Evolutionary conservation across 2,329 filamentous ascomycete species (phyloP), one percentile per base, ranked within the genome.

Genomic region (Colletotrichum somersetense): DNA sequence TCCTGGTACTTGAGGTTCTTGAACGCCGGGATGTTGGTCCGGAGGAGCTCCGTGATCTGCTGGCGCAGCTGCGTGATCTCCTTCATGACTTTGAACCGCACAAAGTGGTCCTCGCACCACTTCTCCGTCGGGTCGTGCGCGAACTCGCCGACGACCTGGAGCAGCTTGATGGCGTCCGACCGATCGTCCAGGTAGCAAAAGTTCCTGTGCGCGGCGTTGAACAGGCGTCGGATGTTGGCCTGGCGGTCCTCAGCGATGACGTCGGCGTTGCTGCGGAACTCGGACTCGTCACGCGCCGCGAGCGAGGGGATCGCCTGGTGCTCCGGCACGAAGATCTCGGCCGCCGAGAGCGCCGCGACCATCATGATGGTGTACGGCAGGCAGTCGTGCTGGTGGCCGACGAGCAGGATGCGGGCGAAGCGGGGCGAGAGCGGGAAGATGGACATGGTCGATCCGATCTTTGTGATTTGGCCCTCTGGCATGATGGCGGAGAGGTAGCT

Each of bases 381-480:
- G 74, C 96, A 95, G 71, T 91, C 90, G 78, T 97, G 92, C 35
- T 93, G 87, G 78, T 97, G 91, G 0, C 95, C 96, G 59, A 97
- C 91, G 11, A 97, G 86, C n/a, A 99, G 85, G 82, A 98, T 98
- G 66, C 96, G 93, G 10, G 95, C 91, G 78, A 97, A 97, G 1
- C 96, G 90, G 23, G 96, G 97, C 38, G 94, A 94, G 18, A 99
- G 86, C 3, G 96, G 96, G 79, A 98, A 98, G 33, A 93, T 87
- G 6, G 95, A 94, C 83, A 99, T 92, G 64, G 94, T 92, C 46
- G 89, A 89, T 23, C 96, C 96, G 35, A 94, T 86, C 50, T 90
- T 88, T 0, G 96, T 97, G 23, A 98, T 91, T 76, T 92, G 89
- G 0, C 94, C 94, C 12, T 88, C 86, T 0, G 88, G 76, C 14